phyloP scores from a whole-genome alignment of 78 protist species.

The Dictyostelium brefeldianum region DNA sequence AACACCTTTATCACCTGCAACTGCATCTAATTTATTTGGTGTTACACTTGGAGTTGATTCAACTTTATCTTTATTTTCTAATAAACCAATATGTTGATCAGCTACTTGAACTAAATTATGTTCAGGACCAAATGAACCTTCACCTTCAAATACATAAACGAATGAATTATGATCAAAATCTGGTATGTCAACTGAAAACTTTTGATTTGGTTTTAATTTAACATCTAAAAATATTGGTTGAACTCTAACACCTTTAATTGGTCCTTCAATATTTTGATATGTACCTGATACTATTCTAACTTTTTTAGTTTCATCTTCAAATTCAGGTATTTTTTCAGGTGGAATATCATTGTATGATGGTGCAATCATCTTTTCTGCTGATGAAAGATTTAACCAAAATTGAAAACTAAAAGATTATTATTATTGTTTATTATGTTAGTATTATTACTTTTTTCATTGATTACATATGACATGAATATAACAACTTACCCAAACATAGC shows the following conservation, averaged over 20 bases:
- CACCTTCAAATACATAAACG: slow-evolving; percentile 48
- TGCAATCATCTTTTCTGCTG: slow-evolving; percentile 82
- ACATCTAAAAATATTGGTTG: slow-evolving; percentile 64
- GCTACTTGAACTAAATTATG: background rate
- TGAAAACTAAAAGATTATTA: slow-evolving; percentile 80
- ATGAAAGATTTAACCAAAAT: slow-evolving; percentile 90
- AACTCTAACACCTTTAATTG: slow-evolving; percentile 26
- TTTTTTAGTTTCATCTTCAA: background rate
- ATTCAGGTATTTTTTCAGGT: slow-evolving; percentile 33
- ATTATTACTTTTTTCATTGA: slow-evolving; percentile 25
- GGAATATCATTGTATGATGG: slow-evolving; percentile 85
- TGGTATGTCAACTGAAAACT: slow-evolving; percentile 25
- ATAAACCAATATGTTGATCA: slow-evolving; percentile 24
- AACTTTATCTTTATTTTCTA: background rate
- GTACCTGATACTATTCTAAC: slow-evolving; percentile 73
- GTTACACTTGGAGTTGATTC: background rate
- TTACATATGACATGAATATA: too few species aligned
- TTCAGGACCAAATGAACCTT: slow-evolving; percentile 54
- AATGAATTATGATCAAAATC: slow-evolving; percentile 60
- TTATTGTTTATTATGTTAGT: background rate
- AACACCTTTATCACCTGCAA: slow-evolving; percentile 34
- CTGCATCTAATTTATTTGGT: slow-evolving; percentile 8
- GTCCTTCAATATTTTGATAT: slow-evolving; percentile 10
- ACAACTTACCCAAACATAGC: slow-evolving; percentile 73
- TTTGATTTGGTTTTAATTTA: slow-evolving; percentile 16